These are phyloP conservation scores for Ophiosphaerella herpotricha DNA, from an alignment of 2,329 filamentous ascomycete species.

Conservation along the genomic window DNA sequence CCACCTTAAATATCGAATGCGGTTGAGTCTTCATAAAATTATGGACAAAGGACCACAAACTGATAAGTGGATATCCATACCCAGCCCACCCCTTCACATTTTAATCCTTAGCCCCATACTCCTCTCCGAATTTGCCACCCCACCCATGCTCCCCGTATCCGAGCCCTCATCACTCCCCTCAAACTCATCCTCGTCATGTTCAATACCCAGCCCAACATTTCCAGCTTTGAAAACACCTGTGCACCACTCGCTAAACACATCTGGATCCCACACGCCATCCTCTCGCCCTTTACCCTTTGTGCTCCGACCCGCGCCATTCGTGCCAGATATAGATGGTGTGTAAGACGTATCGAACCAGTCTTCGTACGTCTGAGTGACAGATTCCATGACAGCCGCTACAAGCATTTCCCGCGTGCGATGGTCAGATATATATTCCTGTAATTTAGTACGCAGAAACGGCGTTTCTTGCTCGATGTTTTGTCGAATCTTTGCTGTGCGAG, in stretches of 20 bases:
- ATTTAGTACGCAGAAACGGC: conserved; percentile 58
- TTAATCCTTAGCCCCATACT: conserved; percentile 36
- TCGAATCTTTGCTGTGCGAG: conserved; percentile 52
- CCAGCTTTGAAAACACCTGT: conserved; percentile 63
- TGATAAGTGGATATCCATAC: neutral
- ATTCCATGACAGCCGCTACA: conserved; percentile 67
- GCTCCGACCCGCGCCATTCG: conserved; percentile 23
- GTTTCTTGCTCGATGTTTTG: conserved; percentile 63
- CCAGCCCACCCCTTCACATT: conserved; percentile 22
- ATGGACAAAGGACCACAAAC: no score
- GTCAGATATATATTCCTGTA: conserved; percentile 69
- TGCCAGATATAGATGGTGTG: conserved; percentile 20
- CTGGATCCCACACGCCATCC: conserved; percentile 67
- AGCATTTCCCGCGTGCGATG: conserved; percentile 68
- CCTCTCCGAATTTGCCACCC: conserved; percentile 32
- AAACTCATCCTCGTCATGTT: conserved; percentile 18
- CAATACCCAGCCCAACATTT: conserved; percentile 42
- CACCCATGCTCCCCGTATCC: conserved; percentile 31
- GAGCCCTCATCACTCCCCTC: conserved; percentile 36
- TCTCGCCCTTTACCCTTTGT: conserved; percentile 58
- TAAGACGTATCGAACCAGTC: conserved; percentile 64
- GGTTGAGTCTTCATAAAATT: no score
- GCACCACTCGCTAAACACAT: conserved; percentile 67
- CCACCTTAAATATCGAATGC: no score
- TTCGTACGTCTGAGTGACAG: conserved; percentile 66